A percentile compares a stretch with the other conserved stretches of the same genome.
These are phyloP conservation scores for Torrubiellomyces zombiae DNA, from an alignment of 2,329 filamentous ascomycete species.

Conservation along the genomic window DNA sequence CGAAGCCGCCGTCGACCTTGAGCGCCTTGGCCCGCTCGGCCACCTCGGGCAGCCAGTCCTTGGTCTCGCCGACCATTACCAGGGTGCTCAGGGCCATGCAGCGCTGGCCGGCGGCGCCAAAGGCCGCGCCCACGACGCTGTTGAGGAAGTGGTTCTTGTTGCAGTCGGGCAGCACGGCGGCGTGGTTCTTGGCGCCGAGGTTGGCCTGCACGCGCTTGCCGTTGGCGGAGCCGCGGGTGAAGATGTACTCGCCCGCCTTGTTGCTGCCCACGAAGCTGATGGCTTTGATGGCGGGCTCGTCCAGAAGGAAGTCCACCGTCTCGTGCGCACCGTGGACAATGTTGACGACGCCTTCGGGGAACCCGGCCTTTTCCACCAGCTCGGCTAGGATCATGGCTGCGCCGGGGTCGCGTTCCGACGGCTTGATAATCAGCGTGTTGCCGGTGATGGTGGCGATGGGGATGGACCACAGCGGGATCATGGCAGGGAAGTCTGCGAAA, in stretches of 20 bases:
- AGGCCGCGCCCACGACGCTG: slow-evolving; percentile 67
- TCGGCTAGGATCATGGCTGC: slow-evolving; percentile 76
- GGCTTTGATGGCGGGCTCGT: slow-evolving; percentile 72
- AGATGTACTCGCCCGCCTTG: slow-evolving; percentile 82
- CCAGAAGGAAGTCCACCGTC: slow-evolving; percentile 74
- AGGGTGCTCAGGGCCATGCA: slow-evolving; percentile 78
- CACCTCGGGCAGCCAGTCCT: slow-evolving; percentile 65
- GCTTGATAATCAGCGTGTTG: slow-evolving; percentile 74
- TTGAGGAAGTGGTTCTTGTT: slow-evolving; percentile 86
- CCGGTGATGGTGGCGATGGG: slow-evolving; percentile 71
- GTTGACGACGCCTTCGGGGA: slow-evolving; percentile 69
- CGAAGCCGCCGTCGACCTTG: slow-evolving; percentile 66
- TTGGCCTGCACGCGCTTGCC: slow-evolving; percentile 83
- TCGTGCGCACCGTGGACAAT: slow-evolving; percentile 66
- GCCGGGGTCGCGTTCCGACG: slow-evolving; percentile 71
- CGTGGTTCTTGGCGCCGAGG: slow-evolving; percentile 78
- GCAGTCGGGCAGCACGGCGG: slow-evolving; percentile 67
- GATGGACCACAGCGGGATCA: slow-evolving; percentile 87
- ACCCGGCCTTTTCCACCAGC: slow-evolving; percentile 62
- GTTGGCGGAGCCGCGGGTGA: slow-evolving; percentile 58
- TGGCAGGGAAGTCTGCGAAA: slow-evolving; percentile 64
- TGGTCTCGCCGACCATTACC: slow-evolving; percentile 72
- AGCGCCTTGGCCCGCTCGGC: slow-evolving; percentile 59
- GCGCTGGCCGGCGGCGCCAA: slow-evolving; percentile 69
- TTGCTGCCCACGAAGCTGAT: slow-evolving; percentile 77